Evolutionary conservation across 2,329 filamentous ascomycete genomes (phyloP), one percentile per base, ranked within the genome.

Genomic region (Apiospora sp.): DNA sequence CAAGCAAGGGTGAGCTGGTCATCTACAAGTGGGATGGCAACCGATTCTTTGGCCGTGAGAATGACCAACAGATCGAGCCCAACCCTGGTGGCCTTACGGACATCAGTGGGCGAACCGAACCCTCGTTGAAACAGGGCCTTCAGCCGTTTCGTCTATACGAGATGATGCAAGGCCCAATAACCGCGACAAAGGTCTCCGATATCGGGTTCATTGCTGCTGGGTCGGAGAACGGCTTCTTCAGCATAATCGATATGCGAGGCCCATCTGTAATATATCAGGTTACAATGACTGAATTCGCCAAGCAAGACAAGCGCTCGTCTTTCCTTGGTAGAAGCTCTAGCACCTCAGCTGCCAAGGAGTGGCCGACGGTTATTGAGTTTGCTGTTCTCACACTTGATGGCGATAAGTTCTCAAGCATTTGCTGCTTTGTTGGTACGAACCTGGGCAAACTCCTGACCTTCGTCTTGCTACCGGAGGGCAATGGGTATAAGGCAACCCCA

Each of bases 361-460:
- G 92, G 89, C 91, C 94, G 0, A 94, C 94, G 0, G 88, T 86
- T 43, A 91, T 98, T 41, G 94, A 98, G 79, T 99, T 98, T 83
- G 94, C 94, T 71, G 94, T 98, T 67, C 92, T 99, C 91, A 97
- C 93, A 3, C 84, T 98, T 4, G 96, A 98, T 61, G 93, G 92
- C n/a, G 96, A 98, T 79, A 91, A 94, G 75, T 99, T 97, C 81
- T 98, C 96, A 1, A 98, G 95, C 78, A 97, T 99, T 72, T 91
- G 92, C 73, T 93, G 96, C 76, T 97, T 98, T 76, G 93, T 97
- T 1, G 96, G 96, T 27, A 98, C 96, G 0, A 95, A 92, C 76
- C 82, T 91, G 43, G 96, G 96, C 54, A 94, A 94, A 77, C 85
- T 98, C 24, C 91, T 92, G 8, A 98, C 96, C 0, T 96, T 98